Base-by-base conservation (phyloP, 179 eudicot genomes). In the Vitellaria paradoxa region DNA sequence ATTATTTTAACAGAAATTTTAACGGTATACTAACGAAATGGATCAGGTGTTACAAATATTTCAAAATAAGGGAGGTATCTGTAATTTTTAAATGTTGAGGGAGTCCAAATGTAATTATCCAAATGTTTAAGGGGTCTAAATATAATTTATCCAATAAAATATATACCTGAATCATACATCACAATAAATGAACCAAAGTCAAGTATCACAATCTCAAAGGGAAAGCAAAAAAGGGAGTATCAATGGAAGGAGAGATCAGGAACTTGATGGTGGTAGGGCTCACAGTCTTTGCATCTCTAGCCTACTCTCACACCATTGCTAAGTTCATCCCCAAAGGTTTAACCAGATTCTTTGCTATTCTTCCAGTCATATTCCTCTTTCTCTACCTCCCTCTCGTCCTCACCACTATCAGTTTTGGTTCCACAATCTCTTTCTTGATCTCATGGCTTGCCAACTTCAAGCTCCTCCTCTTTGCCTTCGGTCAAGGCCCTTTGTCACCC, bases 361-460 rank as follows among this genome's bases (percentile, higher is more conserved):
- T 84, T 57, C 90, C 88, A 4, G 24, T 87, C 37, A 79, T 80
- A 68, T 76, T 71, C 50, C 65, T 85, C 47, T 85, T 87, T 69
- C 61, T 86, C 45, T 13, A 56, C 60, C 85, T 89, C 20, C 92
- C 92, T 50, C 85, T 85, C 72, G 73, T 85, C 14, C 85, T 88
- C 68, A 79, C 86, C 55, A 75, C 89, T 62, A 66, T 83, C 37
- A 83, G 85, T 50, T 65, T 90, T 37, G 64, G 83, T 0, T 86
- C 84, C 1, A 63, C 68, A 40, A 78, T 85, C 63, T 59, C 72
- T 76, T 89, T 88, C 81, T 79, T 84, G 81, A 82, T 88, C 49
- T 83, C 83, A 71, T 90, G 91, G 90, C 87, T 90, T 20, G 86
- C 77, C 69, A 90, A 82, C 60, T 90, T 81, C 83, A 90, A 86